A percentile compares a stretch with the other conserved stretches of the same genome.
Conservation (phyloP, 225 moss, liverwort and hornwort species). For the Physcomitrium patens region DNA sequence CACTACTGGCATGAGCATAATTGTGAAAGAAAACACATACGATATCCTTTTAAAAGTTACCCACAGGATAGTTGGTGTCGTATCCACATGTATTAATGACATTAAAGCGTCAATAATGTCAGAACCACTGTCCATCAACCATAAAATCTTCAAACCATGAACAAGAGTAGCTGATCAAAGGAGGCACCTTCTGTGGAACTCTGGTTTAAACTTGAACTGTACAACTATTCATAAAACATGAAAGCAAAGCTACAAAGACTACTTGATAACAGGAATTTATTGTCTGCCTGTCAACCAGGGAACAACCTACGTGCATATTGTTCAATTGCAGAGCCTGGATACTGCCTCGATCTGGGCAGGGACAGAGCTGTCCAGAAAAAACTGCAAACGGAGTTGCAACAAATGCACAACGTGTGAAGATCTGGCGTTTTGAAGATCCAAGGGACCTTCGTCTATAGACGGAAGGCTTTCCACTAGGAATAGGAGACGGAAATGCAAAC, state of each 20-base stretch:
- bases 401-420: not conserved
- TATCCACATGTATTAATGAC: no score
- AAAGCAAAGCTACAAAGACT: conserved; percentile 31
- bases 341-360: conserved; percentile 15
- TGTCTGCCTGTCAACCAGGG: conserved; percentile 30
- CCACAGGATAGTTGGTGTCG: no score
- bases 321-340: conserved; percentile 19
- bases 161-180: not conserved
- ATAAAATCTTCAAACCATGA: not conserved
- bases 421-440: not conserved
- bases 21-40: no score
- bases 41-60: no score
- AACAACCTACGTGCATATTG: conserved; percentile 17
- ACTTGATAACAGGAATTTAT: conserved; percentile 34
- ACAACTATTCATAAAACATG: conserved; percentile 31
- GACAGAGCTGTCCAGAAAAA: conserved; percentile 3
- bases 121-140: no score
- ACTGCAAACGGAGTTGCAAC: conserved; percentile 16
- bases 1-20: no score
- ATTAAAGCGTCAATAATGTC: no score
- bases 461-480: not conserved
- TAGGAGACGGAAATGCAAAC: conserved; percentile 24
- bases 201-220: conserved; percentile 21
- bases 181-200: not conserved
- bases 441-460: conserved; percentile 12